A percentile compares a stretch with the other conserved stretches of the same genome.
phyloP scores from a whole-genome alignment of 495 filamentous ascomycete genomes.

The Penicillium paxilli region DNA sequence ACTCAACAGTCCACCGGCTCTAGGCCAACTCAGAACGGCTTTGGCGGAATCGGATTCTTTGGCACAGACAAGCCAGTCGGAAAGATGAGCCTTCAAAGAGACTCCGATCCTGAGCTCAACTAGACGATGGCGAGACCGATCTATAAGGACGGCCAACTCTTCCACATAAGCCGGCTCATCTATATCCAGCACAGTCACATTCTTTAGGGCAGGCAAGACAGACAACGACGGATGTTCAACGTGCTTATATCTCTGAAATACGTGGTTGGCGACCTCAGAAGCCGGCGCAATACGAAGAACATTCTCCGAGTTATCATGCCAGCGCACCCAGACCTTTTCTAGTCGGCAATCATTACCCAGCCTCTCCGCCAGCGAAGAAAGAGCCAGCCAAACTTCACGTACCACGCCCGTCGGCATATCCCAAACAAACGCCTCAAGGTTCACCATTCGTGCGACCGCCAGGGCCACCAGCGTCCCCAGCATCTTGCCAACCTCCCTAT shows the following conservation, averaged over 20 bases:
- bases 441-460: slow-evolving; percentile 81
- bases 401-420: slow-evolving; percentile 94
- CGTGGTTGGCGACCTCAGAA: slow-evolving; percentile 4
- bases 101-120: slow-evolving; percentile 81
- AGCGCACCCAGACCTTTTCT: slow-evolving; percentile 81
- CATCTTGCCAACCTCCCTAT: slow-evolving; percentile 91
- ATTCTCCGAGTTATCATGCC: slow-evolving; percentile 76
- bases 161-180: slow-evolving; percentile 87
- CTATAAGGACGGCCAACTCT: slow-evolving; percentile 82
- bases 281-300: slow-evolving; percentile 24
- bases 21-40: slow-evolving; percentile 39
- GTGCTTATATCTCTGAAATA: slow-evolving; percentile 42
- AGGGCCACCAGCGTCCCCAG: slow-evolving; percentile 87
- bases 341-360: slow-evolving; percentile 64
- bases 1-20: slow-evolving; percentile 72
- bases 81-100: slow-evolving; percentile 54
- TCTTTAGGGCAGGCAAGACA: slow-evolving; percentile 77
- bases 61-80: slow-evolving; percentile 52
- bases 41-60: slow-evolving; percentile 39
- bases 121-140: slow-evolving; percentile 65
- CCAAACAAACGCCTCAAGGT: slow-evolving; percentile 90
- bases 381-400: slow-evolving; percentile 82
- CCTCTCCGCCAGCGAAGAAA: slow-evolving; percentile 70
- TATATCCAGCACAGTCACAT: slow-evolving; percentile 81
- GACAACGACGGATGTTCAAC: slow-evolving; percentile 88